Evolutionary conservation across 352 stramenopile species (phyloP), one percentile per base, ranked within the genome.

Genomic region (Peronospora farinosa): DNA sequence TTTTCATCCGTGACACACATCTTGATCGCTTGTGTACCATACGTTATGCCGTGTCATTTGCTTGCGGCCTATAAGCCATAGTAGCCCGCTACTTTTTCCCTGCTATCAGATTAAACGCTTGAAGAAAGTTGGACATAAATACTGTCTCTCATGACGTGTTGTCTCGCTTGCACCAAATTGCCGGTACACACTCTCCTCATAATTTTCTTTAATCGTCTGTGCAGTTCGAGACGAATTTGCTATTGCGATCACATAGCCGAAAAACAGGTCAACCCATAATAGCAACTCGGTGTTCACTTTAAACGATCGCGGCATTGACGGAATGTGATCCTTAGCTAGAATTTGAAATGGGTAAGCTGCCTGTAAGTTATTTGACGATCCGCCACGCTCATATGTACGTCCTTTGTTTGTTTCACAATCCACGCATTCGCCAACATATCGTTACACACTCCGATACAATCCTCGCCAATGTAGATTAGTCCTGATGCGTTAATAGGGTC

Each of bases 141-240:
- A 15, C 41, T 5, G 41, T 40, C 16, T 57, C 25, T 51, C 50
- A 17, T 47, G 51, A 5, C 42, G 25, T 3, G 51, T 47, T 0
- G 19, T 35, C 17, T 58, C 42, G 9, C 51, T 58, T 0, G 27
- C 51, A 6, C 51, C 51, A 15, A 51, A 58, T 0, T 41, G 41
- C n/a, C 51, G 28, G 28, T 4, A 58, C 41, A 46, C 16, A 0
- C 23, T 17, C 5, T 58, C 21, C 21, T 23, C 4, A 23, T 23
- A 23, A 23, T 23, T 23, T 23, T 4, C 21, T 4, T 2, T 4
- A 23, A 23, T 23, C 21, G 21, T 23, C 21, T 23, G 21, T 23
- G 21, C 21, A 23, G 21, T 23, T 4, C 42, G 32, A 1, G 32
- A 38, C 10, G 32, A 4, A n/a, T 4, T 38, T 5, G 12, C 12